phyloP scores from a whole-genome alignment of 768 basidiomycete species.

The Xerocomellus intermedius region DNA sequence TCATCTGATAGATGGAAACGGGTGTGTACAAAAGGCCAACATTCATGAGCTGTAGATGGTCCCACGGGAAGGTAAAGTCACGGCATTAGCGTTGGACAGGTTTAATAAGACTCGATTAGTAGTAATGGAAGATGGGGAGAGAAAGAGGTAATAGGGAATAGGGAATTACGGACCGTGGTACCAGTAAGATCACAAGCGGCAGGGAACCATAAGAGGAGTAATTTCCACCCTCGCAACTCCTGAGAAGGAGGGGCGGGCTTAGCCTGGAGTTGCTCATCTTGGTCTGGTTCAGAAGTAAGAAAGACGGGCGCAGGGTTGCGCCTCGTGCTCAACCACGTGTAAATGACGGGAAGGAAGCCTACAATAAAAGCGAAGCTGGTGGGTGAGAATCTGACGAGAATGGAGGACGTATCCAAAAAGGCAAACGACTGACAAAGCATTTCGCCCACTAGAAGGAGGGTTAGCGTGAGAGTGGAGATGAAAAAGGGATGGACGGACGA shows the following conservation, averaged over 20 bases:
- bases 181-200: slow-evolving; percentile 88
- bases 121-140: slow-evolving; percentile 7
- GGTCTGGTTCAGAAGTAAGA: slow-evolving; percentile 51
- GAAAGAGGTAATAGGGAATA: slow-evolving; percentile 15
- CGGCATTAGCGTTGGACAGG: slow-evolving; percentile 18
- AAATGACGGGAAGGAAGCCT: slow-evolving; percentile 87
- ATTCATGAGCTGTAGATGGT: slow-evolving; percentile 72
- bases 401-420: slow-evolving; percentile 8
- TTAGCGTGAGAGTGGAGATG: slow-evolving; percentile 24
- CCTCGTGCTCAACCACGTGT: slow-evolving; percentile 57
- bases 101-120: slow-evolving; percentile 4
- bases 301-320: slow-evolving; percentile 49
- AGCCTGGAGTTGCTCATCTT: slow-evolving; percentile 40
- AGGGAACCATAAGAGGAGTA: slow-evolving; percentile 83
- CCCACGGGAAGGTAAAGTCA: slow-evolving; percentile 10
- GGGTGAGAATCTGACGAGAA: slow-evolving; percentile 17
- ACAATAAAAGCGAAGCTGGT: slow-evolving; percentile 17
- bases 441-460: slow-evolving; percentile 74
- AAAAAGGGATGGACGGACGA: slow-evolving; percentile 47
- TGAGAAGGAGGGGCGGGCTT: slow-evolving; percentile 33
- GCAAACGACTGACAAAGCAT: slow-evolving; percentile 72
- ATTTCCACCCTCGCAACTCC: slow-evolving; percentile 62
- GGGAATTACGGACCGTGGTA: slow-evolving; percentile 65
- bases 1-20: slow-evolving; percentile 98
- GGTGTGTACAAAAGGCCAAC: slow-evolving; percentile 94